phyloP scores from a whole-genome alignment of 441 rosid species.

The Viola pubescens region DNA sequence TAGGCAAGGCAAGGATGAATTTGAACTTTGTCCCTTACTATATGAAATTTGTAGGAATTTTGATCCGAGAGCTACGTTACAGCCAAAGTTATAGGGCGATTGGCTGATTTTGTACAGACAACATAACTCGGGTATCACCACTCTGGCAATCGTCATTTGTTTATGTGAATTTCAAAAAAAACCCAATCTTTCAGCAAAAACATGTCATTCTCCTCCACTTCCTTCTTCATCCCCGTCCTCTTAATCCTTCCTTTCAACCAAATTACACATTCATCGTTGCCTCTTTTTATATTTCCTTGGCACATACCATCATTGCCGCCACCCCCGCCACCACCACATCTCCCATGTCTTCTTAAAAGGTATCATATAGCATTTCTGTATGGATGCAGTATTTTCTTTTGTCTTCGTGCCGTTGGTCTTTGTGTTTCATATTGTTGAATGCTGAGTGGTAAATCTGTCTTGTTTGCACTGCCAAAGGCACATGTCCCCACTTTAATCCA shows the following conservation, averaged over 20 bases:
- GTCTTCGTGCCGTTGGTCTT: conserved; percentile 1
- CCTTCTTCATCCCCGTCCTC: conserved; percentile 3
- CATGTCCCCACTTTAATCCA: conserved; percentile 11
- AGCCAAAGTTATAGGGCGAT: conserved; percentile 29
- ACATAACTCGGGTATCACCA: not conserved
- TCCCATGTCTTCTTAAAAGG: conserved; percentile 23
- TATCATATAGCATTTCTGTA: conserved; percentile 4
- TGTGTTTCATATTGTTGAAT: not conserved
- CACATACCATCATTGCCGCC: conserved; percentile 12
- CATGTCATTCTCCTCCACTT: conserved; percentile 16
- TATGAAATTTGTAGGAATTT: no score
- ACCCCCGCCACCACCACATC: conserved; percentile 12
- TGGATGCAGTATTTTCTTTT: not conserved
- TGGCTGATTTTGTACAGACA: conserved; percentile 18
- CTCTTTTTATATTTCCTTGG: no score
- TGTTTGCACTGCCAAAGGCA: conserved; percentile 17
- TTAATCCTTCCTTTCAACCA: not conserved
- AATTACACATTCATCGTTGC: no score
- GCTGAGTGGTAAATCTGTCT: conserved; percentile 18
- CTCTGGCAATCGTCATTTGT: conserved; percentile 3
- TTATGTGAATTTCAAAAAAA: conserved; percentile 17
- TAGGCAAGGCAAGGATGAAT: no score
- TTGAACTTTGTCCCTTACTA: no score
- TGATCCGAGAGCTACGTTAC: conserved; percentile 13
- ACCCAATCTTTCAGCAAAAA: conserved; percentile 13